Conservation (phyloP, 2,329 filamentous ascomycete genomes). For the Arthrobotrys entomopaga region DNA sequence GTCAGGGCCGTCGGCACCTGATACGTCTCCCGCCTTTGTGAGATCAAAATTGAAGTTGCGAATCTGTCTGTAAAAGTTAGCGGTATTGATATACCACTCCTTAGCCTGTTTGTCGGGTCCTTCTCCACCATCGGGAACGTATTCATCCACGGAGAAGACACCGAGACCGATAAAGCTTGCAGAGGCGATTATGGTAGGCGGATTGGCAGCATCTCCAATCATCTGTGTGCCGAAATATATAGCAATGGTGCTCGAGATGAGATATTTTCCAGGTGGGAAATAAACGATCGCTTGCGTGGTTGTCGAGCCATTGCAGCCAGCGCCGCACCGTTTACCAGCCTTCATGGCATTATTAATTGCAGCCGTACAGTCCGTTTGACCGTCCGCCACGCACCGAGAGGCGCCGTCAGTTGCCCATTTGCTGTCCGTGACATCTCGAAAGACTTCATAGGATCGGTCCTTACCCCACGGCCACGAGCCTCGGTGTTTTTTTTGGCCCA, state of each 20-base stretch:
- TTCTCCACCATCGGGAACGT: conserved; percentile 64
- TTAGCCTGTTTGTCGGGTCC: neutral
- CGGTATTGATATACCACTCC: conserved; percentile 66
- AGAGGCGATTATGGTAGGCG: conserved; percentile 76
- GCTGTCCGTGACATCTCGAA: conserved; percentile 16
- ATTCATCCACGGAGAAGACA: conserved; percentile 88
- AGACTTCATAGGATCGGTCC: conserved; percentile 6
- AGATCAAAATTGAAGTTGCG: conserved; percentile 68
- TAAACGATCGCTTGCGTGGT: conserved; percentile 58
- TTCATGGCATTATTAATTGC: conserved; percentile 56
- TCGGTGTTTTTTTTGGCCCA: conserved; percentile 21
- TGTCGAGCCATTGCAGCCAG: conserved; percentile 45
- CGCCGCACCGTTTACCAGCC: conserved; percentile 47
- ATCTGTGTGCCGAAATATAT: conserved; percentile 57
- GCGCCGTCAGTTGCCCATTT: conserved; percentile 24
- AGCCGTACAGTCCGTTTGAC: conserved; percentile 64
- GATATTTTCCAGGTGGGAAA: conserved; percentile 59
- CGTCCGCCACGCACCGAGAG: conserved; percentile 66
- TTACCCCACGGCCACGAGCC: conserved; percentile 17
- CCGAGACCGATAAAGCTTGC: conserved; percentile 82
- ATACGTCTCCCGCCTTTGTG: neutral
- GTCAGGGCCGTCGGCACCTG: neutral
- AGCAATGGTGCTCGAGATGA: conserved; percentile 55
- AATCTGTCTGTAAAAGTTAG: conserved; percentile 69
- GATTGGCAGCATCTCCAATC: conserved; percentile 60